A percentile compares a stretch with the other conserved stretches of the same genome.
These are phyloP conservation scores for Isoetes engelmannii DNA, from an alignment of 83 land plant species.

Conservation along the genomic window DNA sequence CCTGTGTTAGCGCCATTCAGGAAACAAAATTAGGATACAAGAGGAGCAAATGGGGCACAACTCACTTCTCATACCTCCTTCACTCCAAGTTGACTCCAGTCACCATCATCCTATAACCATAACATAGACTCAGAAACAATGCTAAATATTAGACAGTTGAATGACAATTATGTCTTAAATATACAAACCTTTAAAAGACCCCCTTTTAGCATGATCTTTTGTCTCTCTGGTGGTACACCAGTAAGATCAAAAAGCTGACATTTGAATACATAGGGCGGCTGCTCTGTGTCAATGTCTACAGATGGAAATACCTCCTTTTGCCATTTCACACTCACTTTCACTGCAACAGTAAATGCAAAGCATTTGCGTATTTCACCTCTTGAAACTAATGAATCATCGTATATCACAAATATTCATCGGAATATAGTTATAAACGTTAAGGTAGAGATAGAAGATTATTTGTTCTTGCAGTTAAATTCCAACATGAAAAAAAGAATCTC, in stretches of 20 bases:
- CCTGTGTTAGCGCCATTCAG: conserved; percentile 30
- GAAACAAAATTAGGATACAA: background rate
- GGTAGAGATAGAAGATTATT: no score
- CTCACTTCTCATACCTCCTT: conserved; percentile 52
- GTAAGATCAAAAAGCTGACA: conserved; percentile 87
- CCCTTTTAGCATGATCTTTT: conserved; percentile 95
- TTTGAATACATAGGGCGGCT: conserved; percentile 84
- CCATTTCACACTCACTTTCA: conserved; percentile 59
- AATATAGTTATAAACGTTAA: no score
- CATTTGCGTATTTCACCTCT: no score
- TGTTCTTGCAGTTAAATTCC: no score
- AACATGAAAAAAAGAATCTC: no score
- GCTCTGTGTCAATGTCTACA: conserved; percentile 89
- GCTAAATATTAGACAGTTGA: background rate
- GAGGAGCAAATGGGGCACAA: no score
- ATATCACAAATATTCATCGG: no score
- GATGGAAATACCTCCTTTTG: conserved; percentile 79
- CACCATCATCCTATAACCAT: conserved; percentile 77
- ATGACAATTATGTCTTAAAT: no score
- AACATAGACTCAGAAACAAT: conserved; percentile 4
- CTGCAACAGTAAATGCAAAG: no score
- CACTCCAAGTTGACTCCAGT: conserved; percentile 71
- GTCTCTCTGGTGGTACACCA: conserved; percentile 96
- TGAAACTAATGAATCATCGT: no score
- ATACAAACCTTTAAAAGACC: conserved; percentile 71